These are phyloP conservation scores for Rhodomyrtus tomentosa DNA, from an alignment of 345 rosid genomes.

Conservation along the genomic window DNA sequence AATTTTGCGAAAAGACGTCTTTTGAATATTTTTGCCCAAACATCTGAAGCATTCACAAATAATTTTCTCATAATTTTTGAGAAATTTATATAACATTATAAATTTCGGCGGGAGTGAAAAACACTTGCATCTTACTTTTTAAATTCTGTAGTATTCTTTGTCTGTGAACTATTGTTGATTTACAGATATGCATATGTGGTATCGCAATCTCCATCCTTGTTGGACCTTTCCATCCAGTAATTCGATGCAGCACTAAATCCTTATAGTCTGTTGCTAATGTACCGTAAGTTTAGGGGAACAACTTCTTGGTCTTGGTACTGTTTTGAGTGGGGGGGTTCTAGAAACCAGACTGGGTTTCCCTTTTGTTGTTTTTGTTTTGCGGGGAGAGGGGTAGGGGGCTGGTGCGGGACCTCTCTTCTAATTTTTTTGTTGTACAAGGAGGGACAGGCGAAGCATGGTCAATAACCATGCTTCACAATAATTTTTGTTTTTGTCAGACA, in stretches of 20 bases:
- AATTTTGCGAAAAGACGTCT: background rate
- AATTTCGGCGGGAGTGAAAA: background rate
- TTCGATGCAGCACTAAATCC: background rate
- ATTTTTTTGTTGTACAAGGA: background rate
- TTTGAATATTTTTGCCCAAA: background rate
- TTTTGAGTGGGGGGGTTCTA: background rate
- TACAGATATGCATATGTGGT: background rate
- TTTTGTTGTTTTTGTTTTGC: background rate
- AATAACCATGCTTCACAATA: background rate
- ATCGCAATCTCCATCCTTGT: background rate
- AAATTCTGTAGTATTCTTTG: background rate
- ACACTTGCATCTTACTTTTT: background rate
- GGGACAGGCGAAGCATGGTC: background rate
- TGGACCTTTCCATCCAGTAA: background rate
- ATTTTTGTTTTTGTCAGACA: background rate
- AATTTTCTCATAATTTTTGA: background rate
- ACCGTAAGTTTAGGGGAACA: background rate
- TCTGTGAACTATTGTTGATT: background rate
- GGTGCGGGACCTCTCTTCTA: background rate
- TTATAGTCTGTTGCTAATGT: background rate
- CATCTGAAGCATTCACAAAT: background rate
- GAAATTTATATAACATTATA: background rate
- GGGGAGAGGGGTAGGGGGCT: background rate
- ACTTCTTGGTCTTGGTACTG: background rate
- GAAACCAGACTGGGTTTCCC: background rate